phyloP scores from a whole-genome alignment of 257 asterid species.

The Scutellaria baicalensis region DNA sequence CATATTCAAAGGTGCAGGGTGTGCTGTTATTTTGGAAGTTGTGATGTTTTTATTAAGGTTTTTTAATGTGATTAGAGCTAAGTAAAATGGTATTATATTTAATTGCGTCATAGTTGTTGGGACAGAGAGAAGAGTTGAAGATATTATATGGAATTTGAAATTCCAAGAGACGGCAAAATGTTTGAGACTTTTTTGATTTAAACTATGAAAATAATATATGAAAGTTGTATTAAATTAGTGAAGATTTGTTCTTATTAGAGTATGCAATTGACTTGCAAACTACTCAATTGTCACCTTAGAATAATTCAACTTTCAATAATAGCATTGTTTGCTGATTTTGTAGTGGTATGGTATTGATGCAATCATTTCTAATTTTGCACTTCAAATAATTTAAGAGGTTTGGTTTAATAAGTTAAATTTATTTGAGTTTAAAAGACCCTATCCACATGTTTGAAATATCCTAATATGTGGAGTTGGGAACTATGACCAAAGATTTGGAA shows the following conservation, averaged over 20 bases:
- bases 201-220: slow-evolving; percentile 6
- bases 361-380: background rate
- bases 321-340: background rate
- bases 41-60: slow-evolving; percentile 42
- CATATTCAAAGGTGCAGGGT: slow-evolving; percentile 39
- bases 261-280: slow-evolving; percentile 40
- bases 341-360: background rate
- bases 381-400: too few relatives aligned
- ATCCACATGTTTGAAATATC: too few relatives aligned
- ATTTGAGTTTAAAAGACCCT: too few relatives aligned
- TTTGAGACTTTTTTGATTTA: slow-evolving; percentile 18
- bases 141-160: background rate
- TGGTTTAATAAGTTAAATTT: too few relatives aligned
- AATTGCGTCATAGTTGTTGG: slow-evolving; percentile 35
- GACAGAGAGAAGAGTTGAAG: slow-evolving; percentile 4
- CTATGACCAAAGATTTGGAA: too few relatives aligned
- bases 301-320: slow-evolving; percentile 2
- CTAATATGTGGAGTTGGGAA: too few relatives aligned
- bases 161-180: slow-evolving; percentile 51
- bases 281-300: slow-evolving; percentile 17
- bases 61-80: slow-evolving; percentile 10
- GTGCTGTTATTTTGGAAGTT: slow-evolving; percentile 71
- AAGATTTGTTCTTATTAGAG: slow-evolving; percentile 12
- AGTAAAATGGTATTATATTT: slow-evolving; percentile 10
- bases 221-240: background rate